Base-by-base conservation (phyloP, 108 stramenopile species). In the Skeletonema potamos region DNA sequence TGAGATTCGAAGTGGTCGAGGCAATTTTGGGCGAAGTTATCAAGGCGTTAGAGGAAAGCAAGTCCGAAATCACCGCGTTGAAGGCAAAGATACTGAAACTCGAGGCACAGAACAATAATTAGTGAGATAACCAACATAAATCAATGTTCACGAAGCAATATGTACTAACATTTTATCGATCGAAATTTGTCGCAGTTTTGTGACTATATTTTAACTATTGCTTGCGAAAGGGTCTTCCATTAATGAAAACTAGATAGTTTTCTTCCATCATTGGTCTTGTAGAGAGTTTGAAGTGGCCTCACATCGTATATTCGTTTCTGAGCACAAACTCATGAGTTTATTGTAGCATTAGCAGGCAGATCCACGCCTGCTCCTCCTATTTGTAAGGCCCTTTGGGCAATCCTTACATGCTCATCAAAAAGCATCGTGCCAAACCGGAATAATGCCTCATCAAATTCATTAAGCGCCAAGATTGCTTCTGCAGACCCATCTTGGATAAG, bases 381-480 rank as follows among this genome's bases (percentile, higher is more conserved):
- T n/a, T n/a, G n/a, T n/a, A n/a, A n/a, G n/a, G n/a, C n/a, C n/a
- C 30, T 32, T 32, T 32, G 30, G 0, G 30, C 30, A 32, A 32
- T 6, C 30, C 1, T 32, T 6, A 32, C 4, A 4, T 32, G 30
- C 30, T 4, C 30, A 32, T 74, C 73, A 59, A 74, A 74, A 20
- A 74, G 15, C 17, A 18, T 20, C 34, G 43, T 44, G 2, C 66
- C 73, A 68, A 67, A 68, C 58, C 58, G 64, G 59, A 68, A 74
- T 10, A 74, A 34, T 11, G 39, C 5, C 39, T 74, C 73, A 39
- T 74, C 73, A 17, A 74, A 57, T 29, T 67, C 36, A 59, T 74
- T 74, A 7, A 60, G 37, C 44, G 36, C n/a, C 15, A 67, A 28
- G 41, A 74, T 74, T 1, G 61, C 66, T 30, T 60, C 28, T 4